These are phyloP conservation scores for Escovopsis weberi DNA, from an alignment of 2,329 filamentous ascomycete species.

Conservation along the genomic window DNA sequence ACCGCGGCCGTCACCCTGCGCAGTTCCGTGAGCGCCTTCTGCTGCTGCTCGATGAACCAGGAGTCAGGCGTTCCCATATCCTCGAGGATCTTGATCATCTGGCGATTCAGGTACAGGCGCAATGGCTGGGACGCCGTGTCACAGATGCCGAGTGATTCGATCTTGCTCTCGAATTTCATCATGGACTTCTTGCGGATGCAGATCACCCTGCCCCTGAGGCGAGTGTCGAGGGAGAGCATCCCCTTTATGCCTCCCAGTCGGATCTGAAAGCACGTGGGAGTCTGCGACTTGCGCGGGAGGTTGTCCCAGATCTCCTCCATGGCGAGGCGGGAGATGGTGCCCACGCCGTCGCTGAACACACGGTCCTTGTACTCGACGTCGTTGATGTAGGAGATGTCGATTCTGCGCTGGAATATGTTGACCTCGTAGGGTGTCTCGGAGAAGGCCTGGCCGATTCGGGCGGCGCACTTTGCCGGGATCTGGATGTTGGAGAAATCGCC, in stretches of 20 bases:
- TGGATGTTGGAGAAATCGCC: slow-evolving; percentile 37
- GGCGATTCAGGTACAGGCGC: slow-evolving; percentile 58
- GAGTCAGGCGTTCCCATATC: slow-evolving; percentile 47
- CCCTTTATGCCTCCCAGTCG: slow-evolving; percentile 63
- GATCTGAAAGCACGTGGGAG: slow-evolving; percentile 59
- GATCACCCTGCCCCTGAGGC: slow-evolving; percentile 42
- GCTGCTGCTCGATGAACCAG: slow-evolving; percentile 53
- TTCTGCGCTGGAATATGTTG: slow-evolving; percentile 24
- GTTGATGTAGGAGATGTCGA: slow-evolving; percentile 20
- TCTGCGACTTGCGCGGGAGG: slow-evolving; percentile 30
- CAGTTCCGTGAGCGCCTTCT: slow-evolving; percentile 44
- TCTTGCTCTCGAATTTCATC: slow-evolving; percentile 55
- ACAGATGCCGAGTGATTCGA: slow-evolving; percentile 53
- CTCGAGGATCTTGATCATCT: slow-evolving; percentile 75
- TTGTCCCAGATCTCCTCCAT: slow-evolving; percentile 43
- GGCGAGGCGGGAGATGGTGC: slow-evolving; percentile 51
- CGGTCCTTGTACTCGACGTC: slow-evolving; percentile 40
- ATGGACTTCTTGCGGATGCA: slow-evolving; percentile 55
- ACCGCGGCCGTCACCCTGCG: slow-evolving; percentile 42
- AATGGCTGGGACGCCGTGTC: slow-evolving; percentile 53
- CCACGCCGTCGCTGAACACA: slow-evolving; percentile 68
- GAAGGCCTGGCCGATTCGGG: slow-evolving; percentile 52
- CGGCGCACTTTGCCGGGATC: slow-evolving; percentile 41
- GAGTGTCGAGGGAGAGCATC: slow-evolving; percentile 56
- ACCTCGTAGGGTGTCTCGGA: slow-evolving; percentile 59